A percentile compares a stretch with the other conserved stretches of the same genome.
Conservation (phyloP, 73 alveolate species). For the Symbiodinium natans region DNA sequence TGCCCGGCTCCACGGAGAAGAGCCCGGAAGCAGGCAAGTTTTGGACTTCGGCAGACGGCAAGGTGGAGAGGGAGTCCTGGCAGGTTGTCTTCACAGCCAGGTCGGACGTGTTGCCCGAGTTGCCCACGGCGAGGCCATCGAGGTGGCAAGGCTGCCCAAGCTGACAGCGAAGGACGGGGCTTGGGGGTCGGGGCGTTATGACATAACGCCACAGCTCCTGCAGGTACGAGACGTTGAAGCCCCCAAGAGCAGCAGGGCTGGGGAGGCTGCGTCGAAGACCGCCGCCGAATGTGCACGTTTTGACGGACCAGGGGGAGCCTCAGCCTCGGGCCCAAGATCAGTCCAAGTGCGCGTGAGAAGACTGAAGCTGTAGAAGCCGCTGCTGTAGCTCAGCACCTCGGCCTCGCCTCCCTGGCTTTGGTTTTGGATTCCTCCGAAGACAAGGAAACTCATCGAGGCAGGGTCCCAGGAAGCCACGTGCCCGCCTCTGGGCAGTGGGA, state of each 20-base stretch:
- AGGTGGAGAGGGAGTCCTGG: background rate
- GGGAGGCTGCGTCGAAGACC: background rate
- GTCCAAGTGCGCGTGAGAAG: background rate
- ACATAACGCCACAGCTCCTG: background rate
- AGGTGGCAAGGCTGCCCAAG: slow-evolving; percentile 32
- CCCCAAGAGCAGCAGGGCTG: background rate
- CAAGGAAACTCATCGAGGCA: background rate
- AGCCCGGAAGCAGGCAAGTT: background rate
- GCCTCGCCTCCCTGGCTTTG: no score
- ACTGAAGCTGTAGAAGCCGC: background rate
- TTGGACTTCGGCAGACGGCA: background rate
- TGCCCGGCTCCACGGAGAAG: background rate
- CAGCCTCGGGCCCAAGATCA: background rate
- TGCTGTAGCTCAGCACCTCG: background rate
- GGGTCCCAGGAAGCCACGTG: background rate
- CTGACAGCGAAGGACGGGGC: background rate
- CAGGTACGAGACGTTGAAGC: slow-evolving; percentile 16
- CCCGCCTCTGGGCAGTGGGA: background rate
- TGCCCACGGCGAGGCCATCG: background rate
- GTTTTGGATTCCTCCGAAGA: background rate
- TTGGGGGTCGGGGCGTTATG: background rate
- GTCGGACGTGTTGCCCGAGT: background rate
- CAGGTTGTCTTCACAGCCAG: background rate
- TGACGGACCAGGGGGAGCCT: background rate
- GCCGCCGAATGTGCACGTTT: background rate